Evolutionary conservation across 306 rosid genomes (phyloP).

Genomic region (Sophora flavescens): DNA sequence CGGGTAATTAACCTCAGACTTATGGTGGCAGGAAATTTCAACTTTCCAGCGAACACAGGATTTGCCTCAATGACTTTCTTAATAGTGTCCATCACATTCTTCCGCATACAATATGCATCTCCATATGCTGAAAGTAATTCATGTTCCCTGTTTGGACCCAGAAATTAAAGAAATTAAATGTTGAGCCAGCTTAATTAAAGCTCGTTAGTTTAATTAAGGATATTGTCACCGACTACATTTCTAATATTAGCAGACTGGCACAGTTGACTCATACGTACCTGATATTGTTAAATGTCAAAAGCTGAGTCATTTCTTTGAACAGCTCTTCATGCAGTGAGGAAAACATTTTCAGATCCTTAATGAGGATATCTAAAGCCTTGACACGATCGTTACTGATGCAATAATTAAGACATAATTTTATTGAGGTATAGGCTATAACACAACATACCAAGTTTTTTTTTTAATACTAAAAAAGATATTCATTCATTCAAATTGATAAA

Average conservation of each 20-base stretch:
- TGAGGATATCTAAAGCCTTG: constrained; percentile 45
- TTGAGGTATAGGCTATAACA: too few species aligned
- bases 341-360: constrained; percentile 46
- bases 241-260: too few species aligned
- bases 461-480: too few species aligned
- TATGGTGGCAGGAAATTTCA: constrained; percentile 16
- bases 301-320: constrained; percentile 27
- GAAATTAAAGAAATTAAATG: not conserved
- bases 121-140: constrained; percentile 25
- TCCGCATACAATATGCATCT: constrained; percentile 44
- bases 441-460: too few species aligned
- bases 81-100: not conserved
- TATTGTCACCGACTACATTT: too few species aligned
- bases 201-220: too few species aligned
- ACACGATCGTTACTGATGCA: constrained; percentile 35
- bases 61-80: constrained; percentile 38
- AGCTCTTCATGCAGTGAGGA: not conserved
- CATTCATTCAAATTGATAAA: too few species aligned
- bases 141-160: constrained; percentile 37
- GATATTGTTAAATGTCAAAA: constrained; percentile 36
- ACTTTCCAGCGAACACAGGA: constrained; percentile 35
- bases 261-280: constrained; percentile 34
- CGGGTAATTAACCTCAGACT: not conserved
- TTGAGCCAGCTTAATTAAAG: too few species aligned
- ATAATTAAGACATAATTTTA: not conserved